phyloP scores from a whole-genome alignment of 495 filamentous ascomycete species.

The Hapsidospora chrysogenum region DNA sequence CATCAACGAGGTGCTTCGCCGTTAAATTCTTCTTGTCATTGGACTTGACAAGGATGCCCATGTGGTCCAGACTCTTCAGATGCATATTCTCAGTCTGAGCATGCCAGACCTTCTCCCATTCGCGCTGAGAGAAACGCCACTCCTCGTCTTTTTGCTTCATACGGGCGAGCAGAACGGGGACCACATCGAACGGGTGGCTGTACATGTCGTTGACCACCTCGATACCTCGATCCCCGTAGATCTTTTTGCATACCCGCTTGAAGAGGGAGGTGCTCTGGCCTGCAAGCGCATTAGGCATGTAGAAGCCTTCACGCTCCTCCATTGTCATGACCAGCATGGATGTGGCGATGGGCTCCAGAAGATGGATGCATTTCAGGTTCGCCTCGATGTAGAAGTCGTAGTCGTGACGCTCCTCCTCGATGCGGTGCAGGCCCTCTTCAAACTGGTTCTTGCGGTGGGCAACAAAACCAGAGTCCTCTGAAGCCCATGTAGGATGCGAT shows the following conservation, averaged over 20 bases:
- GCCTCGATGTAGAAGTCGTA: slow-evolving; percentile 98
- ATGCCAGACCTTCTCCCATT: slow-evolving; percentile 99
- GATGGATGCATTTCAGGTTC: slow-evolving; percentile 78
- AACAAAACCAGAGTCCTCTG: slow-evolving; percentile 95
- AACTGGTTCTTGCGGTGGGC: slow-evolving; percentile 91
- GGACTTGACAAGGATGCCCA: slow-evolving; percentile 68
- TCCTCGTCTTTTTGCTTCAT: slow-evolving; percentile 90
- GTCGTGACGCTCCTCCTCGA: slow-evolving; percentile 96
- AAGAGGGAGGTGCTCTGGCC: slow-evolving; percentile 93
- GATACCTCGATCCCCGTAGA: slow-evolving; percentile 81
- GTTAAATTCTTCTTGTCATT: slow-evolving; percentile 81
- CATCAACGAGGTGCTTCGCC: slow-evolving; percentile 66
- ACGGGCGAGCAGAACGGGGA: slow-evolving; percentile 72
- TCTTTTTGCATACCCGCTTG: slow-evolving; percentile 91
- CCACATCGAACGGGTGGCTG: slow-evolving; percentile 58
- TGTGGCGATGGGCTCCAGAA: slow-evolving; percentile 84
- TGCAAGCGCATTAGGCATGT: slow-evolving; percentile 66
- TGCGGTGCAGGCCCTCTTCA: slow-evolving; percentile 85
- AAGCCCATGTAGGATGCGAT: slow-evolving; percentile 97
- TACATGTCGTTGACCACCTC: slow-evolving; percentile 74
- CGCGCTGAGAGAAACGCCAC: slow-evolving; percentile 89
- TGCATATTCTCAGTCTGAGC: slow-evolving; percentile 83
- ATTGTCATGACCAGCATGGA: slow-evolving; percentile 61
- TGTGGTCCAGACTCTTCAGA: slow-evolving; percentile 90
- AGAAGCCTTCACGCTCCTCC: slow-evolving; percentile 53